Evolutionary conservation across 2,329 filamentous ascomycete genomes (phyloP).

Genomic region (Ceratocystis variospora): DNA sequence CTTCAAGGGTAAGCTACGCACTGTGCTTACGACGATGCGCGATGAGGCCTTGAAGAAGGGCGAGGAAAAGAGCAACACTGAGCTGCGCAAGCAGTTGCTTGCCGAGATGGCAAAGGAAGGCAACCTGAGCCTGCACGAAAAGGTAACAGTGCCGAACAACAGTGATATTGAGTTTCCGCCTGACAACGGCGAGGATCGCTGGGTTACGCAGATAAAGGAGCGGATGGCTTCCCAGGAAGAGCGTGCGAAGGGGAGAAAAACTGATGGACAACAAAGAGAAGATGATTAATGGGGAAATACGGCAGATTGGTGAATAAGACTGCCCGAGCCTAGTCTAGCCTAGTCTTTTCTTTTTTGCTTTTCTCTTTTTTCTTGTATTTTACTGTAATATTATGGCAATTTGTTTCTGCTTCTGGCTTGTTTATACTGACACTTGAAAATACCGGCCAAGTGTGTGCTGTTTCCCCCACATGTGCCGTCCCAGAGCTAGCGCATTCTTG

Average conservation of each 20-base stretch:
- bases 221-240: not conserved
- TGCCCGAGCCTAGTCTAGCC: not conserved
- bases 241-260: conserved; percentile 20
- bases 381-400: conserved; percentile 14
- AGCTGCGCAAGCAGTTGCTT: conserved; percentile 25
- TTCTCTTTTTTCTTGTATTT: not conserved
- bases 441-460: conserved; percentile 5
- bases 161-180: conserved; percentile 30
- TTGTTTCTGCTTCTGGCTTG: not conserved
- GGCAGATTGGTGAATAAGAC: not conserved
- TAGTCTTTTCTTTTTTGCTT: not conserved
- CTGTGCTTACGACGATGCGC: conserved; percentile 29
- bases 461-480: not conserved
- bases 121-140: conserved; percentile 16
- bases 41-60: conserved; percentile 27
- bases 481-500: not conserved
- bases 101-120: conserved; percentile 20
- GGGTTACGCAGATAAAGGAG: conserved; percentile 5
- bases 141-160: conserved; percentile 29
- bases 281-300: not conserved
- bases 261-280: conserved; percentile 14
- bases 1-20: conserved; percentile 35
- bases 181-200: conserved; percentile 15
- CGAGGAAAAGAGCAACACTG: conserved; percentile 22
- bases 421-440: not conserved